Evolutionary conservation across 2,329 filamentous ascomycete species (phyloP).

Genomic region (Aschersonia sp.): DNA sequence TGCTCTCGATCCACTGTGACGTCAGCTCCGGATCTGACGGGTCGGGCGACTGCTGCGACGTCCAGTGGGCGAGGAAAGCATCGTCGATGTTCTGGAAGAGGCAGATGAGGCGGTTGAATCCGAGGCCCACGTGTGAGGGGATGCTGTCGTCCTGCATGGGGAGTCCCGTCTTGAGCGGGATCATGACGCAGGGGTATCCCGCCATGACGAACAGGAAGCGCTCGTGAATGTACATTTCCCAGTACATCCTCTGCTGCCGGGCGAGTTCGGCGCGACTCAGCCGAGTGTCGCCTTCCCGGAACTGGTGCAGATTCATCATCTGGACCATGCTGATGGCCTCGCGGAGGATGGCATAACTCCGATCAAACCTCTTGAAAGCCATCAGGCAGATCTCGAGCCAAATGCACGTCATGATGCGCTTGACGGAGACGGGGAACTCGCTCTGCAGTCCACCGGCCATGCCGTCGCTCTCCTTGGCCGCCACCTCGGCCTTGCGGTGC

Average conservation of each 20-base stretch:
- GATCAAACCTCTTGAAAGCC: constrained; percentile 29
- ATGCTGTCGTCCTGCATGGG: constrained; percentile 18
- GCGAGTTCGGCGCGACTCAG: constrained; percentile 7
- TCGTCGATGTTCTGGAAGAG: constrained; percentile 24
- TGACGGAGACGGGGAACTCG: constrained; percentile 23
- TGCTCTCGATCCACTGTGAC: constrained; percentile 23
- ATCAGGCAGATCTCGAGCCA: constrained; percentile 37
- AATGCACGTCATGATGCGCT: constrained; percentile 31
- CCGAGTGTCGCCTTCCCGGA: constrained; percentile 12
- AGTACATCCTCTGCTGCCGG: constrained; percentile 10
- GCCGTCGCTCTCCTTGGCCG: constrained; percentile 14
- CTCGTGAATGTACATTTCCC: constrained; percentile 12
- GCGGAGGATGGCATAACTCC: constrained; percentile 31
- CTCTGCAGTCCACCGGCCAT: constrained; percentile 16
- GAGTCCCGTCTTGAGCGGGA: constrained; percentile 15
- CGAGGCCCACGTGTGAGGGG: constrained; percentile 19
- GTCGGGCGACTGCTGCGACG: constrained; percentile 12
- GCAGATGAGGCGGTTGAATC: constrained; percentile 21
- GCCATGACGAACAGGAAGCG: constrained; percentile 38
- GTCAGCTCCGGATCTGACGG: constrained; percentile 12
- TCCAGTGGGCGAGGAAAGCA: constrained; percentile 22
- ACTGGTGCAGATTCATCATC: constrained; percentile 25
- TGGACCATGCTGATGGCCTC: constrained; percentile 31
- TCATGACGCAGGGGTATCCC: constrained; percentile 24
- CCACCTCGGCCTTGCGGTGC: constrained; percentile 11